Conservation (phyloP, 2,329 filamentous ascomycete genomes). For the Calcarisporium arbuscula region DNA sequence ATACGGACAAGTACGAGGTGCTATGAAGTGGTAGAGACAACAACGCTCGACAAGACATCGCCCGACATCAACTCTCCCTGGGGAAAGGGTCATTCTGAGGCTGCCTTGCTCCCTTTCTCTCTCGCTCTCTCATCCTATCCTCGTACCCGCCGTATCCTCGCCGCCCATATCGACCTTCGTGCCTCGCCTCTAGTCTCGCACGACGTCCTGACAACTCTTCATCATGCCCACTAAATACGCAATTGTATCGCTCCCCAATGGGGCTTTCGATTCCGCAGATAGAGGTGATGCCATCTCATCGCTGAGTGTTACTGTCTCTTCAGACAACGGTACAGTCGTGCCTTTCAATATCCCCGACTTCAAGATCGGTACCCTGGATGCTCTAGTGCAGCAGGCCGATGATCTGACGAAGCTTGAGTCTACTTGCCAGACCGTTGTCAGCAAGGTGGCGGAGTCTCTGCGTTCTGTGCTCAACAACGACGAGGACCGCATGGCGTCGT, state of each 20-base stretch:
- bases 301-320: conserved; percentile 63
- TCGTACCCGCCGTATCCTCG: not conserved
- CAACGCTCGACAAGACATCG: too few species aligned
- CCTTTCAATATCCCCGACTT: conserved; percentile 85
- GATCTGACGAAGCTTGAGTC: conserved; percentile 84
- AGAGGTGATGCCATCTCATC: conserved; percentile 74
- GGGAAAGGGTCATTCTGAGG: too few species aligned
- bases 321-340: conserved; percentile 68
- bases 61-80: too few species aligned
- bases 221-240: conserved; percentile 63
- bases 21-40: too few species aligned
- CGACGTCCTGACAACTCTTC: too few species aligned
- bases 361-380: conserved; percentile 96
- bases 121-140: conserved; percentile 1
- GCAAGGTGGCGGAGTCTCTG: conserved; percentile 83
- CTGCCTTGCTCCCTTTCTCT: too few species aligned
- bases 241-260: conserved; percentile 82
- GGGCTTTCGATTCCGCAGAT: conserved; percentile 75
- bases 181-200: conserved; percentile 5
- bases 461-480: conserved; percentile 77
- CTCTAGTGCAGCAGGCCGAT: conserved; percentile 91
- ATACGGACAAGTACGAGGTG: too few species aligned
- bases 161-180: not conserved
- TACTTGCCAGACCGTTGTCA: conserved; percentile 73
- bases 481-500: conserved; percentile 73